These are phyloP conservation scores for Lasiosphaeriaceae sp. DNA, from an alignment of 495 filamentous ascomycete genomes.

Conservation along the genomic window DNA sequence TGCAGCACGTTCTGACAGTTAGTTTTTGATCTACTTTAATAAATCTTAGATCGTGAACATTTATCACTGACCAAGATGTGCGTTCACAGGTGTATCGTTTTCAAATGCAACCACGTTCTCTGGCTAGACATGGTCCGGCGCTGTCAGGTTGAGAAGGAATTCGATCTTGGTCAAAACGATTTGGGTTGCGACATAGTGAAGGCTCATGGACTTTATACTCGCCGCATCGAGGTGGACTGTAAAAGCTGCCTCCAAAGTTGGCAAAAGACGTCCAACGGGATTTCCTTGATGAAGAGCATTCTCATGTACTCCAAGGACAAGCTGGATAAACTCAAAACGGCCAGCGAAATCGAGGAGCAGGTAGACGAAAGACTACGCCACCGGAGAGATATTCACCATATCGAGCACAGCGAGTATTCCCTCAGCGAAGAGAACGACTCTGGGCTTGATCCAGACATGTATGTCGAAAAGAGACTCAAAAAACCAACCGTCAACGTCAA, in stretches of 20 bases:
- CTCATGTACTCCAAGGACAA: background rate
- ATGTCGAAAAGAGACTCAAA: no score
- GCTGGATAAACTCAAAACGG: background rate
- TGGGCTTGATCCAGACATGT: no score
- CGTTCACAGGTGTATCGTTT: conserved; percentile 23
- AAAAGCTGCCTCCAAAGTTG: conserved; percentile 5
- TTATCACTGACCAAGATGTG: conserved; percentile 23
- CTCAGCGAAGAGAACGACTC: no score
- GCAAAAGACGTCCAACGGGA: background rate
- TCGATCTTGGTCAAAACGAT: conserved; percentile 9
- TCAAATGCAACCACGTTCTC: conserved; percentile 22
- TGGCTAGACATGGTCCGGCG: conserved; percentile 12
- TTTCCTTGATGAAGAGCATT: conserved; percentile 6
- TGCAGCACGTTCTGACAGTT: background rate
- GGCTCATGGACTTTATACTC: conserved; percentile 21
- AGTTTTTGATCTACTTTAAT: background rate
- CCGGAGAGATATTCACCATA: no score
- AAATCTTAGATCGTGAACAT: background rate
- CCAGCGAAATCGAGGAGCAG: no score
- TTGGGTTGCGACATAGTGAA: conserved; percentile 20
- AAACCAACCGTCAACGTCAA: no score
- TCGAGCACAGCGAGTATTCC: no score
- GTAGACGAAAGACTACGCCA: no score
- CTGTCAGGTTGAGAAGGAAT: conserved; percentile 18
- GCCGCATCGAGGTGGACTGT: conserved; percentile 14